Evolutionary conservation across 257 asterid species (phyloP).

Genomic region (Petunia secreta): DNA sequence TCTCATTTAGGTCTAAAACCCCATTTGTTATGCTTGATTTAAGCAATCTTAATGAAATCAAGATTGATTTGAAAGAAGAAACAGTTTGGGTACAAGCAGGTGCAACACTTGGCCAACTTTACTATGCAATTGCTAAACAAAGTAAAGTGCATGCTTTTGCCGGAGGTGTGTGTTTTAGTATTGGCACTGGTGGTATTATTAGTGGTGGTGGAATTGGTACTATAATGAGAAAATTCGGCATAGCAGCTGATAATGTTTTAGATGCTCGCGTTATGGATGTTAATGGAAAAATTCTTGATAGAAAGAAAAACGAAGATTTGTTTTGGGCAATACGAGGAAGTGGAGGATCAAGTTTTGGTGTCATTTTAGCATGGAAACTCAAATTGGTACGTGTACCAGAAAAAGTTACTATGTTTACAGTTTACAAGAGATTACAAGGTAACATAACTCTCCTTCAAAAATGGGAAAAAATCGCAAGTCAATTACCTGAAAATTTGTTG

Average conservation of each 20-base stretch:
- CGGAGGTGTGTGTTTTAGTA: slow-evolving; percentile 23
- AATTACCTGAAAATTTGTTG: neutral
- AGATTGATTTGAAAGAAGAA: neutral
- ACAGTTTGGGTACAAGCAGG: slow-evolving; percentile 31
- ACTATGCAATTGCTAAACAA: slow-evolving; percentile 1
- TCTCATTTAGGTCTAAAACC: neutral
- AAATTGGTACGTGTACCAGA: neutral
- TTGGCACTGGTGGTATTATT: slow-evolving; percentile 27
- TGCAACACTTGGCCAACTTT: slow-evolving; percentile 27
- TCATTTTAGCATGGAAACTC: slow-evolving; percentile 9
- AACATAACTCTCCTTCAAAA: neutral
- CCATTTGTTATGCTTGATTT: slow-evolving; percentile 15
- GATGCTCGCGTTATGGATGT: slow-evolving; percentile 9
- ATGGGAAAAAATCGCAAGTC: neutral
- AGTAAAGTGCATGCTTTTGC: slow-evolving; percentile 27
- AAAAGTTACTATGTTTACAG: neutral
- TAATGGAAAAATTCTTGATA: neutral
- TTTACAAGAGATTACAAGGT: neutral
- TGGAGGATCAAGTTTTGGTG: slow-evolving; percentile 21
- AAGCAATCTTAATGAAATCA: neutral
- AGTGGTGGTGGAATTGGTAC: slow-evolving; percentile 2
- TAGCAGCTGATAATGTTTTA: neutral
- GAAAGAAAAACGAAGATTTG: neutral
- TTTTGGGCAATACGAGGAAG: slow-evolving; percentile 19
- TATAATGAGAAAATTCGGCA: slow-evolving; percentile 5